Conservation (phyloP, 805 yeast species). For the Candida oleophila region DNA sequence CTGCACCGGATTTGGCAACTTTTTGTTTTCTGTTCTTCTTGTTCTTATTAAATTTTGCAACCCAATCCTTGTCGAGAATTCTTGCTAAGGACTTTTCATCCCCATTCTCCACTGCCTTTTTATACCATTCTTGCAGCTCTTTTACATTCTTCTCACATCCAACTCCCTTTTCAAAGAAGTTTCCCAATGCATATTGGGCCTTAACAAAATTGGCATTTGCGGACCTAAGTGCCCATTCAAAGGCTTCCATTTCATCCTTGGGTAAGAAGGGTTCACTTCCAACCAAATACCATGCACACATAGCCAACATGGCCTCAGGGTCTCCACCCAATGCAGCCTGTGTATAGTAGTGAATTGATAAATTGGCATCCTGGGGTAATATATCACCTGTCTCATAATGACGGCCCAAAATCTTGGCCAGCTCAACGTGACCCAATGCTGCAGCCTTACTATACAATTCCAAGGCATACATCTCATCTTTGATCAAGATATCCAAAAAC, state of each 20-base stretch:
- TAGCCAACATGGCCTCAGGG: constrained; percentile 83
- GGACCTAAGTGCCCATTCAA: constrained; percentile 90
- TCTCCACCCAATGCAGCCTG: constrained; percentile 89
- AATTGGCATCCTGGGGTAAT: constrained; percentile 73
- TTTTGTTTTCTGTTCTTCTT: constrained; percentile 8
- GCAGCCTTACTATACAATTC: constrained; percentile 88
- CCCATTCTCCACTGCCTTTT: constrained; percentile 63
- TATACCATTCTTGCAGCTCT: constrained; percentile 73
- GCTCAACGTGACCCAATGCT: constrained; percentile 77
- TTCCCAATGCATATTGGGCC: constrained; percentile 84
- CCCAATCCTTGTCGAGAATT: constrained; percentile 30
- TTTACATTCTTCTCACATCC: constrained; percentile 66
- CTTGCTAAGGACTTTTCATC: constrained; percentile 38
- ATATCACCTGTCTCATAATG: constrained; percentile 80
- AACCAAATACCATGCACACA: constrained; percentile 95
- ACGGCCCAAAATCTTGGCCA: constrained; percentile 77
- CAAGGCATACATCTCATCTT: constrained; percentile 79
- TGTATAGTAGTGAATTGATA: constrained; percentile 90
- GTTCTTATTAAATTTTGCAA: constrained; percentile 27
- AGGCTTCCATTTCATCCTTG: constrained; percentile 80
- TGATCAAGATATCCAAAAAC: constrained; percentile 80
- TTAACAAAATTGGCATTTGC: constrained; percentile 73
- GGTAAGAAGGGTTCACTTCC: constrained; percentile 85
- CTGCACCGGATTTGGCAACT: neutral
- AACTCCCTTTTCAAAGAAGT: constrained; percentile 81